Evolutionary conservation across 2,329 filamentous ascomycete species (phyloP), one percentile per base, ranked within the genome.

Genomic region (Fusarium sp.): DNA sequence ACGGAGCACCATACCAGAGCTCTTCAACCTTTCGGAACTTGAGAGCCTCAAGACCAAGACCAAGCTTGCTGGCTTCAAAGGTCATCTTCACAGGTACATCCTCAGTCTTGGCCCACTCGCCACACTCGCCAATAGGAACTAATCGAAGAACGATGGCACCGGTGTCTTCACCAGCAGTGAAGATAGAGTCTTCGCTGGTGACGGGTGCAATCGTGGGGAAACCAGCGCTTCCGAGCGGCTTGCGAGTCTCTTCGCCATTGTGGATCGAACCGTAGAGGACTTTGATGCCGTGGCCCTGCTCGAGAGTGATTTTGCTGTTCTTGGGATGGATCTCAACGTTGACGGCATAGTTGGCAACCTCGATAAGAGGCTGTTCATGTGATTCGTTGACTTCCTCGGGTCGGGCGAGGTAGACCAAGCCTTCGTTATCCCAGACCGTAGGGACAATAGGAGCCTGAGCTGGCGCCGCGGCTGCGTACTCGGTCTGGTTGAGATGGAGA

Each of bases 1-100:
- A 63, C 8, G 23, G 11, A 3, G 6, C 59, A 4, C 59, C 54
- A 24, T 48, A 58, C 54, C 59, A 63, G 16, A 58, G 46, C 1
- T 52, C 39, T 1, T 63, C 54, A 2, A 52, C 48, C 39, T 33
- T 49, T 24, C 18, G 37, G 26, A 52, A 52, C 24, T 41, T 41
- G 3, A 52, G 48, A 6, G 26, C 7, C 4, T 41, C 48, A n/a
- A 52, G 37, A 6, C 26, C 35, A 41, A 52, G 48, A 3, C 48
- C 37, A 18, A 31, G 26, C 37, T 52, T 52, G 26, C 21, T 52
- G 4, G n/a, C 24, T 8, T 52, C 11, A 16, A 52, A 52, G 6
- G 48, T 41, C 2, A 26, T 31, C 26, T 41, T 52, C 2, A 52
- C 48, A 10, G 48, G 37, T 4, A 52, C 37, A 11, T 52, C 26